phyloP scores from a whole-genome alignment of 805 yeast species.

The Pichia thaimueangensis region DNA sequence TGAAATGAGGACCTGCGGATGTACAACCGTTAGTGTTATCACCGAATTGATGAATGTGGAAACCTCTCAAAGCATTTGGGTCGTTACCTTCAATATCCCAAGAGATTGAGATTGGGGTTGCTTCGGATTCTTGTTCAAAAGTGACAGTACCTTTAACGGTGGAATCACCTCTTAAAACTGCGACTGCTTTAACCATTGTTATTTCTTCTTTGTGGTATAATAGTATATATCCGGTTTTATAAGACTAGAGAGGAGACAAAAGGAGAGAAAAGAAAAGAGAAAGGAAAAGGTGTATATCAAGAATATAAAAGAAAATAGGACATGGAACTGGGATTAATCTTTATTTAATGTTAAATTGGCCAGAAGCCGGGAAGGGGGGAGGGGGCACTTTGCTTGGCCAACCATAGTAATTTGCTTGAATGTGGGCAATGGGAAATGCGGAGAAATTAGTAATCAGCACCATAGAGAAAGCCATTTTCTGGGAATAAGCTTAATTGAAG shows the following conservation, averaged over 20 bases:
- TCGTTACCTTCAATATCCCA: slow-evolving; percentile 90
- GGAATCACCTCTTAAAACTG: slow-evolving; percentile 94
- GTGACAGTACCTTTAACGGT: slow-evolving; percentile 80
- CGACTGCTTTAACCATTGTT: slow-evolving; percentile 45
- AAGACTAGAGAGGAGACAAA: too few relatives aligned
- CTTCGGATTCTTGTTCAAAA: slow-evolving; percentile 77
- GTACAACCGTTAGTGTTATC: slow-evolving; percentile 99
- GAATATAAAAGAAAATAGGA: too few relatives aligned
- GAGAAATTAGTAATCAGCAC: too few relatives aligned
- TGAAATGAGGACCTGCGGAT: slow-evolving; percentile 96
- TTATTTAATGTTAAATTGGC: too few relatives aligned
- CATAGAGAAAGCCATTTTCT: background rate
- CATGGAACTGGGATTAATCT: too few relatives aligned
- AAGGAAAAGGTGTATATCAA: too few relatives aligned
- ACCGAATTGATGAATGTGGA: slow-evolving; percentile 98
- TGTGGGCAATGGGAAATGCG: too few relatives aligned
- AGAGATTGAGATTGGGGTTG: slow-evolving; percentile 75
- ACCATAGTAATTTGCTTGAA: too few relatives aligned
- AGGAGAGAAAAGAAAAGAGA: too few relatives aligned
- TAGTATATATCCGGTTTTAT: too few relatives aligned
- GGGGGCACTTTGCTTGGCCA: too few relatives aligned
- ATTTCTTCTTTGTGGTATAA: background rate
- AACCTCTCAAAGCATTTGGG: slow-evolving; percentile 85
- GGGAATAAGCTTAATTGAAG: slow-evolving; percentile 1
- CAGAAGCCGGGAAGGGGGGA: too few relatives aligned